phyloP scores from a whole-genome alignment of 306 rosid species.

The Dryas alaskensis region DNA sequence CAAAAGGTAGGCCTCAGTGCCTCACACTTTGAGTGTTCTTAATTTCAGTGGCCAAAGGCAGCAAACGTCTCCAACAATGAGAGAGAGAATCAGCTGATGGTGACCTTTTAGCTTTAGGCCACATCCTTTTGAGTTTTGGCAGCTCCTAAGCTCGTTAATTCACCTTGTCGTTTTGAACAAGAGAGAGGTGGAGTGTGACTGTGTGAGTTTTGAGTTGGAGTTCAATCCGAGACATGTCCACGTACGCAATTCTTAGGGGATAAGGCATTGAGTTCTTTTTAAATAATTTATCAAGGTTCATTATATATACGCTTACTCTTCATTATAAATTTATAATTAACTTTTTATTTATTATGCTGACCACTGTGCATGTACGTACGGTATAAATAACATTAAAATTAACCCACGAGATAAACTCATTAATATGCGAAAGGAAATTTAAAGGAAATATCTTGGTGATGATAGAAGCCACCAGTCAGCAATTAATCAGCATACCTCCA shows the following conservation, averaged over 20 bases:
- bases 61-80: background rate
- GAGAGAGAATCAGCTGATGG: background rate
- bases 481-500: too few species aligned
- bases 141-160: background rate
- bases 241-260: background rate
- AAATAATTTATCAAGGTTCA: background rate
- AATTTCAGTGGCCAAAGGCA: background rate
- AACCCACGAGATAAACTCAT: too few species aligned
- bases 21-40: background rate
- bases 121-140: background rate
- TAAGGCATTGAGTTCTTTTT: background rate
- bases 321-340: background rate
- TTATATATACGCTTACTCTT: background rate
- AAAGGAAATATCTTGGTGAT: background rate
- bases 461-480: background rate
- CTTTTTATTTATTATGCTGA: too few species aligned
- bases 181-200: background rate
- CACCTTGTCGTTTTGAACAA: constrained; percentile 5
- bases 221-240: constrained; percentile 8
- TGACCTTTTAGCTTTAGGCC: background rate
- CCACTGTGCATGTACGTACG: too few species aligned
- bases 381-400: background rate
- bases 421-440: background rate
- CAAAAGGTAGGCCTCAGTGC: background rate
- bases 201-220: too few species aligned